Base-by-base conservation (phyloP, 2,329 filamentous ascomycete species). In the Penicillium sp. region DNA sequence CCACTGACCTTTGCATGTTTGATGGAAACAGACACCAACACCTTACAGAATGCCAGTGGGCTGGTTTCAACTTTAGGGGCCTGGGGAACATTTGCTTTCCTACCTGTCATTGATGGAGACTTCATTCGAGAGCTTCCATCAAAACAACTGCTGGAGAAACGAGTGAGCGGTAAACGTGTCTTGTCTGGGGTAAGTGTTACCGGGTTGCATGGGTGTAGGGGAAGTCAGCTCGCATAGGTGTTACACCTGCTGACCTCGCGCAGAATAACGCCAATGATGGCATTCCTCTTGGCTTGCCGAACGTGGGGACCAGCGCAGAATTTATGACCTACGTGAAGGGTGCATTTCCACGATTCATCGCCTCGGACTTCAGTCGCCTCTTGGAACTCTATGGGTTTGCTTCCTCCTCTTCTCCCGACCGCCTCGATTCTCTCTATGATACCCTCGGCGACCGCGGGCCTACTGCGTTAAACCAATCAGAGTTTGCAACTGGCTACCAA, bases 201-300 rank as follows among this genome's bases (percentile, higher is more conserved):
- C n/a, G n/a, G n/a, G n/a, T n/a, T n/a, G n/a, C n/a, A n/a, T n/a
- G n/a, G n/a, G n/a, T n/a, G n/a, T n/a, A n/a, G n/a, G n/a, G n/a
- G n/a, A n/a, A n/a, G n/a, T n/a, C n/a, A n/a, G n/a, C n/a, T n/a
- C n/a, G n/a, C n/a, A n/a, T n/a, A n/a, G n/a, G n/a, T n/a, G n/a
- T n/a, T n/a, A n/a, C n/a, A n/a, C n/a, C 34, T 52, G 9, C 53
- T 5, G 12, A 12, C 5, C n/a, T n/a, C n/a, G n/a, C 12, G 15
- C 29, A 59, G 59, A 78, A 79, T 61, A 81, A 79, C 51, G 78
- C 78, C 3, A 76, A 83, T 57, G 81, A n/a, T n/a, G n/a, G n/a
- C n/a, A n/a, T n/a, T n/a, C n/a, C n/a, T n/a, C n/a, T n/a, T n/a
- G n/a, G n/a, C n/a, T n/a, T n/a, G n/a, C n/a, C n/a, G n/a, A n/a